Evolutionary conservation across 1,284 basidiomycete species (phyloP).

Genomic region (Neonothopanus nambi): DNA sequence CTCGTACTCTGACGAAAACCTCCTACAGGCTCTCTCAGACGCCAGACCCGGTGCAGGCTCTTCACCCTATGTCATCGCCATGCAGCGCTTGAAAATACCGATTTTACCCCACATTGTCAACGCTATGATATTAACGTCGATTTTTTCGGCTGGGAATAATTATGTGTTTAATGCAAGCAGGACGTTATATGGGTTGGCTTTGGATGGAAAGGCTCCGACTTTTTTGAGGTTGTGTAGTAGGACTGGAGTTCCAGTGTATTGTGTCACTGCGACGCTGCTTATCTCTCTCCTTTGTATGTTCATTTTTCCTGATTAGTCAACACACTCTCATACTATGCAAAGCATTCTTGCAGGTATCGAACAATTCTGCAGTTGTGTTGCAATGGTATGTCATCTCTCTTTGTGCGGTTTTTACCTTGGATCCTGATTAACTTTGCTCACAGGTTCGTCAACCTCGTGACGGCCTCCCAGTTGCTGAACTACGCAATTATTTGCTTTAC

Average conservation of each 20-base stretch:
- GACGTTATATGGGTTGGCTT: constrained; percentile 70
- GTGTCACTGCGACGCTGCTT: constrained; percentile 37
- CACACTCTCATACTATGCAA: not conserved
- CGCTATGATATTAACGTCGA: constrained; percentile 60
- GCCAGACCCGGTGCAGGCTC: constrained; percentile 56
- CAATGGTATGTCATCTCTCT: constrained; percentile 36
- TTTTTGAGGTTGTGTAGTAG: constrained; percentile 56
- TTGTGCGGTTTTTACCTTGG: not conserved
- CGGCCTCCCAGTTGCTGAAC: constrained; percentile 46
- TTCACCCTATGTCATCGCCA: constrained; percentile 77
- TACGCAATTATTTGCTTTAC: constrained; percentile 47
- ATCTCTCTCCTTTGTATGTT: constrained; percentile 42
- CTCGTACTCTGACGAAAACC: constrained; percentile 58
- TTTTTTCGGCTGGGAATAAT: constrained; percentile 78
- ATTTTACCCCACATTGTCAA: constrained; percentile 69
- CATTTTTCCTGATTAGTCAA: not conserved
- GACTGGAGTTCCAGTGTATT: constrained; percentile 64
- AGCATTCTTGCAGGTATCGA: constrained; percentile 50
- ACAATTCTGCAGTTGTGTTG: constrained; percentile 44
- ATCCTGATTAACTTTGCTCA: not conserved
- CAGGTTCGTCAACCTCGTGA: constrained; percentile 49
- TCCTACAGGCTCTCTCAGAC: constrained; percentile 45
- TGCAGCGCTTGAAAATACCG: constrained; percentile 58
- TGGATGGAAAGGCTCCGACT: constrained; percentile 61
- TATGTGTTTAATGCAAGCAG: constrained; percentile 78